Percentiles rank a stretch among this genome's conserved stretches.
Evolutionary conservation across 2,329 filamentous ascomycete species (phyloP).

Genomic region (Penicillium sp.): DNA sequence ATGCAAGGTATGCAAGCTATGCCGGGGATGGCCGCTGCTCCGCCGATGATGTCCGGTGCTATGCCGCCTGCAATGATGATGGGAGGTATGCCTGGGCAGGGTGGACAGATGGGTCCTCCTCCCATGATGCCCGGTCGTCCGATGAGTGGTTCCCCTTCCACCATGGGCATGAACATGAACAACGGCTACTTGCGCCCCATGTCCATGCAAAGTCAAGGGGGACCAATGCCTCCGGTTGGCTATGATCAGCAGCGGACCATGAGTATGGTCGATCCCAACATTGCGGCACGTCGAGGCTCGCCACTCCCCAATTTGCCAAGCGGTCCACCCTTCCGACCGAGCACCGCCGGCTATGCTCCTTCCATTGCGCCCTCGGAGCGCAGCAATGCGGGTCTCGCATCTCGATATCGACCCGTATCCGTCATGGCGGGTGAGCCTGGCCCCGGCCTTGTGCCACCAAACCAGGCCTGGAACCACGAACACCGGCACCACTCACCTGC

Average conservation of each 20-base stretch:
- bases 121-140: conserved; percentile 16
- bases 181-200: conserved; percentile 36
- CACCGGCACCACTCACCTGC: conserved; percentile 20
- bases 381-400: conserved; percentile 84
- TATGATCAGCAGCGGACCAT: conserved; percentile 60
- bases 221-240: conserved; percentile 24
- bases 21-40: conserved; percentile 22
- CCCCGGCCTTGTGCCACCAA: conserved; percentile 27
- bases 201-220: conserved; percentile 40
- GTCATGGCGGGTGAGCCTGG: conserved; percentile 46
- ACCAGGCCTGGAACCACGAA: conserved; percentile 36
- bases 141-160: conserved; percentile 19
- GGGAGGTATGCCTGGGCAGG: conserved; percentile 11
- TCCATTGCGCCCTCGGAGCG: conserved; percentile 95
- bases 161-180: conserved; percentile 18
- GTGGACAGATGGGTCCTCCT: conserved; percentile 16
- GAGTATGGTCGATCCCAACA: conserved; percentile 72
- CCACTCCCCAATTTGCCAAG: conserved; percentile 30
- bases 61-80: conserved; percentile 17
- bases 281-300: conserved; percentile 33
- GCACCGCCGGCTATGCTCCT: conserved; percentile 59
- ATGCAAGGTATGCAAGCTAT: conserved; percentile 23
- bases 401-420: conserved; percentile 85
- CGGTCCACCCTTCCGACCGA: conserved; percentile 21
- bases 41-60: conserved; percentile 26